Base-by-base conservation (phyloP, 208 protist genomes). In the Sergeia podlipaevii region DNA sequence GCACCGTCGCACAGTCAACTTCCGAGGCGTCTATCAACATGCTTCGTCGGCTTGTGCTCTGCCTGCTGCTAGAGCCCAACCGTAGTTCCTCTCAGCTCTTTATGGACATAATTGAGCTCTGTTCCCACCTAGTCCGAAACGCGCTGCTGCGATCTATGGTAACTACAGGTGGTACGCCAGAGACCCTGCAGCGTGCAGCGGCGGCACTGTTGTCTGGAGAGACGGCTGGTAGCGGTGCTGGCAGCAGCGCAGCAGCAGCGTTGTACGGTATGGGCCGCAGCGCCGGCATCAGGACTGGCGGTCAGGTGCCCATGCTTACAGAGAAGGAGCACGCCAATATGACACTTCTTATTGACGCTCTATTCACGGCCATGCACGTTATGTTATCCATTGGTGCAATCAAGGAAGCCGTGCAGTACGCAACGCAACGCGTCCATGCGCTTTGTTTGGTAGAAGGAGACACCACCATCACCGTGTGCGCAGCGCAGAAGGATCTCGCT, bases 371-470 rank as follows among this genome's bases (percentile, higher is more conserved):
- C 26, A 59, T 76, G 65, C 63, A 58, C 29, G 61, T 66, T 21
- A 74, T 63, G 49, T 44, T 80, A 36, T 47, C 57, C 18, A 50
- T 78, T 34, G 77, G 77, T 21, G 48, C 56, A 51, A 70, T 64
- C 56, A 43, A 56, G 26, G 58, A 72, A 23, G 69, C 65, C 3
- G 58, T 69, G 24, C 42, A 71, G 47, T 81, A 76, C 67, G 78
- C 65, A 28, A 60, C 77, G 33, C 74, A 86, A 58, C 78, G 73
- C 15, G 74, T 81, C n/a, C 73, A 86, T 44, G 64, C 56, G 4
- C 48, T 78, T 29, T 81, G 70, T 50, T 32, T 81, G 33, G 37
- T 70, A 36, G 59, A 78, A 27, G 63, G 71, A 13, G 69, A 72
- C 52, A 77, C 71, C 11, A 76, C 60, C 10, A 60, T 56, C 0